Evolutionary conservation across 345 rosid species (phyloP).

Genomic region (Eucalyptus tenuipes): DNA sequence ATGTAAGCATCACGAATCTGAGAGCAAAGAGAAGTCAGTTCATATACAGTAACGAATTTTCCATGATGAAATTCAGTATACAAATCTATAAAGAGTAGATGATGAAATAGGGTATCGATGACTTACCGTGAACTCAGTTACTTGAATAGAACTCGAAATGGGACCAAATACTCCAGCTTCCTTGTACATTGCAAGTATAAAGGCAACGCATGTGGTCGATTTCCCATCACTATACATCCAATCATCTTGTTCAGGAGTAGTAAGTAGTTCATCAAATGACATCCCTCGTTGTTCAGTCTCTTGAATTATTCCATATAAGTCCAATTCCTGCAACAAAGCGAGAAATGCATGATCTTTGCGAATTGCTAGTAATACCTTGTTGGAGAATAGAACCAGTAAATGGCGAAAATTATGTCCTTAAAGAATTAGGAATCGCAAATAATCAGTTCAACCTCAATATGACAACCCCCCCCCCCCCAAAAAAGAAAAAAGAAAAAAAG

Average conservation of each 20-base stretch:
- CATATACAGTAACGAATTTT: not conserved
- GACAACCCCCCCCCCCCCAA: not conserved
- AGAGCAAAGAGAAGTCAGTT: not conserved
- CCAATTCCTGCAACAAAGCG: constrained; percentile 44
- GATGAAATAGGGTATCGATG: not conserved
- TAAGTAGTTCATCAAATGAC: constrained; percentile 72
- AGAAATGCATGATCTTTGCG: not conserved
- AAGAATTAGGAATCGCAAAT: not conserved
- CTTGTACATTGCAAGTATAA: constrained; percentile 89
- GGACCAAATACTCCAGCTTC: constrained; percentile 82
- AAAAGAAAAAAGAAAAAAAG: no score
- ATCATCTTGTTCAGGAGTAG: constrained; percentile 86
- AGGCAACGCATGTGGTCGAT: constrained; percentile 90
- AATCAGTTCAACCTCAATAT: not conserved
- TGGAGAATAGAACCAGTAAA: not conserved
- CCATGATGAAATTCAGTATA: not conserved
- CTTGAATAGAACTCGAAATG: constrained; percentile 63
- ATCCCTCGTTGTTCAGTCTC: constrained; percentile 81
- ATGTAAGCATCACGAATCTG: constrained; percentile 92
- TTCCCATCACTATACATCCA: constrained; percentile 97
- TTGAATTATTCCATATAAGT: constrained; percentile 57
- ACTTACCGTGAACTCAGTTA: constrained; percentile 91
- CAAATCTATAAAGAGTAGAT: not conserved
- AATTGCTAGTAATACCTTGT: not conserved
- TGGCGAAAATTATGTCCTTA: not conserved